Base-by-base conservation (phyloP, 2,329 filamentous ascomycete species). In the Pseudocercospora macadamiae region DNA sequence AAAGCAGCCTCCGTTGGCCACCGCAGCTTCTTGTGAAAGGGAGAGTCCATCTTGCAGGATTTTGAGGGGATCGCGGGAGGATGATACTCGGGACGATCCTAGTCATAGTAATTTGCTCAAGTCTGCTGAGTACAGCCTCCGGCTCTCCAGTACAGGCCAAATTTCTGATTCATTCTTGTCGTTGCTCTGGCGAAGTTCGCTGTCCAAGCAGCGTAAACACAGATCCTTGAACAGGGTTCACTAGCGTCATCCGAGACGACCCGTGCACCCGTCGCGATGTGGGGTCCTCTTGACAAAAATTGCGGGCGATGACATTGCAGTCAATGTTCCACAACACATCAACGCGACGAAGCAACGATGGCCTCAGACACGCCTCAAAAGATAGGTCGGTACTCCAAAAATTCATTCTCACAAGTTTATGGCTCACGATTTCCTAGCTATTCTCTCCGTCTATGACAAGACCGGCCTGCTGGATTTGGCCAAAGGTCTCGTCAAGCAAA, bases 381-480 rank as follows among this genome's bases (percentile, higher is more conserved):
- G 59, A 69, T 69, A 30, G 64, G 64, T 63, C 5, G 36, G n/a
- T 39, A n/a, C 14, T 14, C 30, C n/a, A n/a, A n/a, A 23, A 39
- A 36, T 47, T 5, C 26, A 8, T 10, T 37, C 18, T 5, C 49
- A 36, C 25, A 9, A 23, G 44, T 34, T 21, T 10, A 23, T 25
- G n/a, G 48, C 58, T 16, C 32, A 37, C 28, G 14, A 12, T 56
- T 37, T 52, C 4, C n/a, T 59, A 79, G 95, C 95, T 67, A 97
- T 99, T 74, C 84, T 99, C 75, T 97, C 93, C 66, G 95, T 97
- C 82, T 97, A 95, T 76, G 91, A 99, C 84, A 99, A 99, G 87
- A 97, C 93, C 57, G 95, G 93, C 61, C 85, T 96, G 67, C 81
- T 97, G 67, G 93, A 97, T 78, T 83, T 97, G 69, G 91, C 92